These are phyloP conservation scores for Jasminum sambac DNA, from an alignment of 257 asterid genomes.

Conservation along the genomic window DNA sequence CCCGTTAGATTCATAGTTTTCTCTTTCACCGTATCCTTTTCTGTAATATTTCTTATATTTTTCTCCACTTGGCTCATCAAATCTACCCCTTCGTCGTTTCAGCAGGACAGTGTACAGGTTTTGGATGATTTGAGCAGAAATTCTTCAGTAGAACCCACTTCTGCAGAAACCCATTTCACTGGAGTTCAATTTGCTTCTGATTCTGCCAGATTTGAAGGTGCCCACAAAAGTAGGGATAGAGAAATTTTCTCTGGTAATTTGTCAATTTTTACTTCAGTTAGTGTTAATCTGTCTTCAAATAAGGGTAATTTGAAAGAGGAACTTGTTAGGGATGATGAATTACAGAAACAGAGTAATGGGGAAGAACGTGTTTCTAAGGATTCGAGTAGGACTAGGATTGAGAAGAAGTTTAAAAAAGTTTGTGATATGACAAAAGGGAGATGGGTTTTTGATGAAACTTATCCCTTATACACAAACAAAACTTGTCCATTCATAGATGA, in stretches of 20 bases:
- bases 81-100: constrained; percentile 33
- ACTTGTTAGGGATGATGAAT: neutral
- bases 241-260: constrained; percentile 31
- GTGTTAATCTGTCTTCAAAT: constrained; percentile 22
- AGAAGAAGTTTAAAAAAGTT: constrained; percentile 24
- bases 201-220: constrained; percentile 20
- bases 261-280: constrained; percentile 18
- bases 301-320: constrained; percentile 12
- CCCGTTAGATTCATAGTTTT: constrained; percentile 52
- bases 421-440: constrained; percentile 74
- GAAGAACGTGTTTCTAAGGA: constrained; percentile 15
- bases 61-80: constrained; percentile 57
- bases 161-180: constrained; percentile 19
- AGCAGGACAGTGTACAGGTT: constrained; percentile 28
- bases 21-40: constrained; percentile 49
- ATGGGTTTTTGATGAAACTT: constrained; percentile 77
- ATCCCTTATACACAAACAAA: constrained; percentile 68
- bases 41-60: constrained; percentile 44
- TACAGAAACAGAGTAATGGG: neutral
- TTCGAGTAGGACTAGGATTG: constrained; percentile 16
- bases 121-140: constrained; percentile 15
- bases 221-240: constrained; percentile 22
- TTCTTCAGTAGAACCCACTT: constrained; percentile 34
- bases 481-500: constrained; percentile 87
- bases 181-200: constrained; percentile 23